Conservation (phyloP, 139 green algal genomes). For the Astrephomene gubernaculifera region DNA sequence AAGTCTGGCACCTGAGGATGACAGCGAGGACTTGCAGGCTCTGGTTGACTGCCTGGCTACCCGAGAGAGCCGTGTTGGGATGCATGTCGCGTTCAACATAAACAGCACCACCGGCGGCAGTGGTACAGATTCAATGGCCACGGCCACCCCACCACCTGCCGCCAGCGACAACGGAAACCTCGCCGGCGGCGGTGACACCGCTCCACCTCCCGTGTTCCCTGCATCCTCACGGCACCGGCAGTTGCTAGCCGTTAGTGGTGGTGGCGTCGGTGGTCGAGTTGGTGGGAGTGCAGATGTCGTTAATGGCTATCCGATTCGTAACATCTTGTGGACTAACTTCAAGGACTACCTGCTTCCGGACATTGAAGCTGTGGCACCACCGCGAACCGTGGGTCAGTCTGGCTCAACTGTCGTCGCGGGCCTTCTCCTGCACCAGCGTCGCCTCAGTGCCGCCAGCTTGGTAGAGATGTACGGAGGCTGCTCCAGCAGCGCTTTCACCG, state of each 20-base stretch:
- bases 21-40: background rate
- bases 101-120: no score
- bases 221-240: no score
- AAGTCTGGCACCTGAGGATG: no score
- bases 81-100: background rate
- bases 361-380: background rate
- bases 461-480: background rate
- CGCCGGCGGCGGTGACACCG: no score
- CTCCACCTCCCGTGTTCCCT: no score
- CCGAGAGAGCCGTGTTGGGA: background rate
- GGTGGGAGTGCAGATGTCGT: background rate
- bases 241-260: no score
- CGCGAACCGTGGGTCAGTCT: background rate
- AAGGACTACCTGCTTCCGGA: no score
- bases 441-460: background rate
- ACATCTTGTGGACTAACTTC: no score
- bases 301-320: background rate
- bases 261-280: no score
- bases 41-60: no score
- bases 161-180: background rate
- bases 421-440: slow-evolving; percentile 15
- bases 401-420: background rate
- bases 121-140: no score
- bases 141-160: background rate
- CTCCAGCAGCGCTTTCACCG: background rate